Evolutionary conservation across 2,329 filamentous ascomycete genomes (phyloP), one percentile per base, ranked within the genome.

Genomic region (Escovopsis sp.): DNA sequence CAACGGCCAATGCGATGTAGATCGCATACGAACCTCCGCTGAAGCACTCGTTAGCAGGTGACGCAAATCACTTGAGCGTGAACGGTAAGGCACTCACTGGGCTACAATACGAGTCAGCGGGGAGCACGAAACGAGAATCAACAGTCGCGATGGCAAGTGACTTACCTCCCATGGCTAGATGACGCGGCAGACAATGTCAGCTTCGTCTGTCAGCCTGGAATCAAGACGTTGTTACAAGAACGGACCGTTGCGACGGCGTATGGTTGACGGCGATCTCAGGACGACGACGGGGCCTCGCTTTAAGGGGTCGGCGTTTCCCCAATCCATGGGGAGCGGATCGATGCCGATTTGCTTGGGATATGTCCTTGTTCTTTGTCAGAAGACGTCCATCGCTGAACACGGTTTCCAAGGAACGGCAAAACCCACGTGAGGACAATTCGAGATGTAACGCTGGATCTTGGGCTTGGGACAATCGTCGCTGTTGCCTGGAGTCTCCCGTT

Each of bases 341-440:
- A 96, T 88, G 42, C 88, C 88, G 45, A 83, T 85, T 60, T 94
- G 88, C 47, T 85, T 86, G 19, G 88, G 88, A 57, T 96, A 94
- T 5, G 87, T 94, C 34, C 70, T 74, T 30, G n/a, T n/a, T 11
- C 28, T 23, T 26, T 29, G 35, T 47, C 33, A 43, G 38, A 35
- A 36, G 16, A 14, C 15, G 19, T n/a, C n/a, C n/a, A 10, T 30
- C 23, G 26, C 14, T 15, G 12, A 18, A 25, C 17, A 18, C 11
- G 8, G 27, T 23, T 12, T 17, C 27, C n/a, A 27, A 13, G n/a
- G 5, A n/a, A 5, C 8, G 27, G 30, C 35, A 37, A 43, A 52
- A 43, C 54, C 47, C 49, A 69, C 66, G 68, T 72, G 41, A 72
- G 57, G 41, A 72, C 60, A 39, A 72, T 71, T 15, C 68, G 65